Evolutionary conservation across 2,329 filamentous ascomycete species (phyloP).

Genomic region (Elsinoe ampelina): DNA sequence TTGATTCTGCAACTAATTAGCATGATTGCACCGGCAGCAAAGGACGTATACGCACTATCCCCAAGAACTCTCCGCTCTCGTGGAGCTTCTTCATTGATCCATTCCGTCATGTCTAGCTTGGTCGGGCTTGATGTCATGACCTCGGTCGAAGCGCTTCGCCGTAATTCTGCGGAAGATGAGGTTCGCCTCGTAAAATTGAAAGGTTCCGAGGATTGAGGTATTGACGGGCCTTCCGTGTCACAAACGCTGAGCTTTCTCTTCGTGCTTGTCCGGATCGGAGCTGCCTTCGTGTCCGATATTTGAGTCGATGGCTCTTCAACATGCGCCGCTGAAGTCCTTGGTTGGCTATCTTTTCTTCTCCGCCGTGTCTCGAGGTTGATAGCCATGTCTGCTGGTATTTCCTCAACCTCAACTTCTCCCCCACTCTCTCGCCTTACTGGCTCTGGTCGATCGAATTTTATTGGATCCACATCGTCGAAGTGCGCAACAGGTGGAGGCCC

Average conservation of each 20-base stretch:
- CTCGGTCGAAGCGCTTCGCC: constrained; percentile 13
- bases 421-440: not conserved
- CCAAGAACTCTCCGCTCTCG: constrained; percentile 33
- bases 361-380: constrained; percentile 44
- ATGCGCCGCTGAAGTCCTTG: constrained; percentile 32
- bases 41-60: constrained; percentile 29
- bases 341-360: constrained; percentile 43
- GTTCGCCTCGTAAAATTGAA: constrained; percentile 39
- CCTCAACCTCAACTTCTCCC: constrained; percentile 25
- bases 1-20: constrained; percentile 21
- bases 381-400: constrained; percentile 31
- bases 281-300: constrained; percentile 17
- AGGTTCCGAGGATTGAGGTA: constrained; percentile 28
- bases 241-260: constrained; percentile 50
- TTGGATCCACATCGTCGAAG: constrained; percentile 42
- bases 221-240: constrained; percentile 37
- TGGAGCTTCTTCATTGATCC: constrained; percentile 10
- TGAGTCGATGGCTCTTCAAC: constrained; percentile 24
- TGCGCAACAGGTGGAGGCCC: constrained; percentile 48
- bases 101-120: constrained; percentile 11
- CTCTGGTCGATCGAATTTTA: constrained; percentile 31
- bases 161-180: not conserved
- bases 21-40: not conserved
- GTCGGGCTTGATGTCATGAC: not conserved
- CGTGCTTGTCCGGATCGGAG: constrained; percentile 37